Evolutionary conservation across 1,284 basidiomycete genomes (phyloP).

Genomic region (Pseudozyma pruni): DNA sequence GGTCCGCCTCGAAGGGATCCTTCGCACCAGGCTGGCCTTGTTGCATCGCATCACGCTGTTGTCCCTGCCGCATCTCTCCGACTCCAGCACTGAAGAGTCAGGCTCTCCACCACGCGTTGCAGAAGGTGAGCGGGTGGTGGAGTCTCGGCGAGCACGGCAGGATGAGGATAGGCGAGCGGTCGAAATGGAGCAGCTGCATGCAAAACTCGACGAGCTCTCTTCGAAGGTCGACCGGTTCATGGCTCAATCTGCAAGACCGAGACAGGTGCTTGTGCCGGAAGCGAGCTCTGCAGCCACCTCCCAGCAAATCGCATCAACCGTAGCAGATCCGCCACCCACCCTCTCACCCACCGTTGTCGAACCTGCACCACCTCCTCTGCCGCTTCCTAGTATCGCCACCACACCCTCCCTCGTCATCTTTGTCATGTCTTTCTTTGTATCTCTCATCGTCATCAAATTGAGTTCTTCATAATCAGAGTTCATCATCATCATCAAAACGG

Average conservation of each 20-base stretch:
- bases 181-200: slow-evolving; percentile 5
- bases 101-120: no score
- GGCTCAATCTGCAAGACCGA: not conserved
- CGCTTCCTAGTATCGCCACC: not conserved
- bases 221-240: slow-evolving; percentile 15
- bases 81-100: not conserved
- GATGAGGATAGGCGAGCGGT: no score
- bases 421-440: not conserved
- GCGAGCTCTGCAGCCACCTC: not conserved
- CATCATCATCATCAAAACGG: not conserved
- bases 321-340: no score
- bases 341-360: no score
- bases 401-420: slow-evolving; percentile 2
- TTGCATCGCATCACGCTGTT: slow-evolving; percentile 27
- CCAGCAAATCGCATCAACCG: no score
- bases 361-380: no score
- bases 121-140: no score
- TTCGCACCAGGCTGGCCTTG: slow-evolving; percentile 10
- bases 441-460: no score
- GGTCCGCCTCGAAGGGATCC: not conserved
- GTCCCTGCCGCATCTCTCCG: not conserved
- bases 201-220: slow-evolving; percentile 13
- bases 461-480: slow-evolving; percentile 6
- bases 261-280: not conserved
- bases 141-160: no score